A percentile compares a stretch with the other conserved stretches of the same genome.
Conservation (phyloP, 2,329 filamentous ascomycete genomes). For the Monosporascus sp. region DNA sequence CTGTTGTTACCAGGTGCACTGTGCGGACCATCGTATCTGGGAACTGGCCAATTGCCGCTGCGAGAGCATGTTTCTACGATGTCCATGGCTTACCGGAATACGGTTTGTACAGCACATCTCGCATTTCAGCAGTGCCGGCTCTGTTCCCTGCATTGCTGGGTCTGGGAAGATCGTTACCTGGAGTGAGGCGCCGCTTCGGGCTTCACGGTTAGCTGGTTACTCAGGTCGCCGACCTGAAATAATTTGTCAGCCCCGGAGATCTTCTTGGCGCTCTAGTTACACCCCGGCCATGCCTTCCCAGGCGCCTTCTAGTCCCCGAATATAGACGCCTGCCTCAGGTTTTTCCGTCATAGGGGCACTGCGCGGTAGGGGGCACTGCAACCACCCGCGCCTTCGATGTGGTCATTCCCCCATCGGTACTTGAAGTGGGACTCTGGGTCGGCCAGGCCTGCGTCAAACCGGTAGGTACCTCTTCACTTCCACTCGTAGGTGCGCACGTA, state of each 20-base stretch:
- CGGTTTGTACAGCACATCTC: not conserved
- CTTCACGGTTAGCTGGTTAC: slow-evolving; percentile 17
- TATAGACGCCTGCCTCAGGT: too few species aligned
- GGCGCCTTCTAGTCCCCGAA: too few species aligned
- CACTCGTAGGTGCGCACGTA: not conserved
- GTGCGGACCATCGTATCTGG: not conserved
- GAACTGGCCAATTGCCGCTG: not conserved
- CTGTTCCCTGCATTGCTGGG: slow-evolving; percentile 3
- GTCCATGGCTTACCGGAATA: too few species aligned
- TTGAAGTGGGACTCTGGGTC: not conserved
- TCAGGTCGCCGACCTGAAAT: slow-evolving; percentile 19
- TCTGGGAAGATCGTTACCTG: slow-evolving; percentile 15
- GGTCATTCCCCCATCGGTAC: not conserved
- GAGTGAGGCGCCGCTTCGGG: slow-evolving; percentile 15
- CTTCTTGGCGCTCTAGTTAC: slow-evolving; percentile 8
- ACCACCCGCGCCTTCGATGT: not conserved
- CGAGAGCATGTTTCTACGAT: not conserved
- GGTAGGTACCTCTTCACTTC: too few species aligned
- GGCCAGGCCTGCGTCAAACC: not conserved
- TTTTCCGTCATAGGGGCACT: too few species aligned
- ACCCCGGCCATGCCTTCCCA: too few species aligned
- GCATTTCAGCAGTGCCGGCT: not conserved
- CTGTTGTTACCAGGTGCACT: not conserved
- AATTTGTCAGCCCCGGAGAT: slow-evolving; percentile 19
- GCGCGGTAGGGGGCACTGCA: not conserved